Percentiles rank a stretch among this genome's conserved stretches.
Evolutionary conservation across 1,284 basidiomycete species (phyloP).

Genomic region (Rhodotorula sp.): DNA sequence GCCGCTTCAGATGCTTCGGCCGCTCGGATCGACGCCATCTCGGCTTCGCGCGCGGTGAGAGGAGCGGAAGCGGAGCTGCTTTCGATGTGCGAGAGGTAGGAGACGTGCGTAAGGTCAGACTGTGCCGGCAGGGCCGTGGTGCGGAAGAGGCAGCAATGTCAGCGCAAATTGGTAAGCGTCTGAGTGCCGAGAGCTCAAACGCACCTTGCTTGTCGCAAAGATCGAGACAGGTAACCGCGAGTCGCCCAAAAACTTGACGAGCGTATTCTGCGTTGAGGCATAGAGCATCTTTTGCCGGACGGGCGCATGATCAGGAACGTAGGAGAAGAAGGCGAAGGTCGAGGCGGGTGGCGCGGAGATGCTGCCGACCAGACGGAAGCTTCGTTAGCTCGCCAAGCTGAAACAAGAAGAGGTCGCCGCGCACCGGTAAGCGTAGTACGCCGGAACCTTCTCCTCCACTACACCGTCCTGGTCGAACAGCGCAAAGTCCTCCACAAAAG

Average conservation of each 20-base stretch:
- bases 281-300: slow-evolving; percentile 71
- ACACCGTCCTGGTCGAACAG: slow-evolving; percentile 19
- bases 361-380: background rate
- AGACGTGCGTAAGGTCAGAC: slow-evolving; percentile 51
- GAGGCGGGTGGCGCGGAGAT: background rate
- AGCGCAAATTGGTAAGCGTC: background rate
- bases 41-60: slow-evolving; percentile 72
- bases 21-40: slow-evolving; percentile 65
- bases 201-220: slow-evolving; percentile 61
- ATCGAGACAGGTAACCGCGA: slow-evolving; percentile 71
- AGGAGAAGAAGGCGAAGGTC: slow-evolving; percentile 30
- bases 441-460: slow-evolving; percentile 17
- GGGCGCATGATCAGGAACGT: slow-evolving; percentile 32
- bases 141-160: background rate
- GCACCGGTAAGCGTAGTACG: slow-evolving; percentile 29
- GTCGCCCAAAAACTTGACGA: slow-evolving; percentile 73
- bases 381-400: background rate
- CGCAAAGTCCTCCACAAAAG: slow-evolving; percentile 22
- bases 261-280: slow-evolving; percentile 72
- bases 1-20: slow-evolving; percentile 2
- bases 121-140: background rate
- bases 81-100: slow-evolving; percentile 71
- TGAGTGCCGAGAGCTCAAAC: background rate
- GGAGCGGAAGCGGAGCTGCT: slow-evolving; percentile 73
- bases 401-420: background rate